These are phyloP conservation scores for Sphagnum contortum DNA, from an alignment of 225 moss, liverwort and hornwort species.

Conservation along the genomic window DNA sequence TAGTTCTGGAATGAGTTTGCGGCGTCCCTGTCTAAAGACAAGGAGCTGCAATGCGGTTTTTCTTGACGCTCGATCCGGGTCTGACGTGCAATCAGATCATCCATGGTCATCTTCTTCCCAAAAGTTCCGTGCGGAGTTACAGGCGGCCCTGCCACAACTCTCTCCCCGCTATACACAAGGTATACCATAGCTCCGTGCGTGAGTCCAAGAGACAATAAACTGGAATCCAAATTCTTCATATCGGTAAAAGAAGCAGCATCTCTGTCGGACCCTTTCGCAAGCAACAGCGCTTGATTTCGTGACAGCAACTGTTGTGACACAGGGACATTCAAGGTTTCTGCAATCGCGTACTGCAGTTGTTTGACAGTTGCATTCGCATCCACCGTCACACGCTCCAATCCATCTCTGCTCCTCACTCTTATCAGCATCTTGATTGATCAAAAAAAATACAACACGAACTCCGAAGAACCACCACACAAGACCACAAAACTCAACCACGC, in stretches of 20 bases:
- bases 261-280: conserved; percentile 52
- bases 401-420: conserved; percentile 84
- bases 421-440: conserved; percentile 52
- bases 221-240: conserved; percentile 39
- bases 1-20: conserved; percentile 94
- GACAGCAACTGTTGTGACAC: conserved; percentile 67
- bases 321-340: conserved; percentile 60
- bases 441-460: too few relatives aligned
- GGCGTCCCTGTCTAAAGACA: conserved; percentile 88
- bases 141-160: conserved; percentile 58
- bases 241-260: conserved; percentile 47
- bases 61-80: conserved; percentile 94
- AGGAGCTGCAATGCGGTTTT: conserved; percentile 69
- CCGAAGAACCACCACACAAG: too few relatives aligned
- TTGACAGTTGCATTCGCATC: conserved; percentile 47
- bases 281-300: conserved; percentile 49
- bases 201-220: conserved; percentile 60
- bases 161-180: conserved; percentile 66
- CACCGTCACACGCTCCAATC: conserved; percentile 85
- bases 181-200: conserved; percentile 74
- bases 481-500: too few relatives aligned
- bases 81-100: conserved; percentile 91
- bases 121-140: conserved; percentile 68
- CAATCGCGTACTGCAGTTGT: conserved; percentile 66
- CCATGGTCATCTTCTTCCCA: conserved; percentile 99